phyloP scores from a whole-genome alignment of 305 asterid genomes.

The Fraxinus angustifolia region DNA sequence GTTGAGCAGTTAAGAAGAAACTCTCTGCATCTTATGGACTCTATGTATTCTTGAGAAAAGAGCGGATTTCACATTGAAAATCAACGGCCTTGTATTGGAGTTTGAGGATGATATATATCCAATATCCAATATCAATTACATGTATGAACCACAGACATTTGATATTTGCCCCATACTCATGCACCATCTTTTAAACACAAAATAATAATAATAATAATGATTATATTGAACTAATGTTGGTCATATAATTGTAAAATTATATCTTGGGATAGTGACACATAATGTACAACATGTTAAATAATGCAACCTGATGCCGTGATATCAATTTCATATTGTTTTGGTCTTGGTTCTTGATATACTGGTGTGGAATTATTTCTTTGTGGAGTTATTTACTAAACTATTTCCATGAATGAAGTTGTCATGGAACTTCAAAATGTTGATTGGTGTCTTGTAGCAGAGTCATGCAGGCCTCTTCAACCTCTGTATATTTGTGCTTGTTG shows the following conservation, averaged over 20 bases:
- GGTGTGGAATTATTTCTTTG: neutral
- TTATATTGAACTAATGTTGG: neutral
- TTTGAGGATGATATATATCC: neutral
- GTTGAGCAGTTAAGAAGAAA: neutral
- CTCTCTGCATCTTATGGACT: neutral
- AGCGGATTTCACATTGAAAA: neutral
- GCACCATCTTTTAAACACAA: neutral
- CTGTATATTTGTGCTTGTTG: constrained; percentile 95
- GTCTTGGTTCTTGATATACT: neutral
- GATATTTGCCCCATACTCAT: neutral
- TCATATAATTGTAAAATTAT: neutral
- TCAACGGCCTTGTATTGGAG: neutral
- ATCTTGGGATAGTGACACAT: neutral
- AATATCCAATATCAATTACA: neutral
- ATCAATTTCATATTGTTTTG: neutral
- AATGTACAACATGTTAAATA: neutral
- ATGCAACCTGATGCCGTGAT: neutral
- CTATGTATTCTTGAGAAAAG: neutral
- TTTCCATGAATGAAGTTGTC: constrained; percentile 1
- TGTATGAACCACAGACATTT: neutral
- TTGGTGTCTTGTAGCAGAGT: constrained; percentile 61
- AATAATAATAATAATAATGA: too few species aligned
- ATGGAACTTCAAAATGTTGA: constrained; percentile 6
- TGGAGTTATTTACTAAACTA: neutral
- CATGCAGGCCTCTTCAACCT: constrained; percentile 98